Evolutionary conservation across 2,329 filamentous ascomycete genomes (phyloP).

Genomic region (Alternaria sp.): DNA sequence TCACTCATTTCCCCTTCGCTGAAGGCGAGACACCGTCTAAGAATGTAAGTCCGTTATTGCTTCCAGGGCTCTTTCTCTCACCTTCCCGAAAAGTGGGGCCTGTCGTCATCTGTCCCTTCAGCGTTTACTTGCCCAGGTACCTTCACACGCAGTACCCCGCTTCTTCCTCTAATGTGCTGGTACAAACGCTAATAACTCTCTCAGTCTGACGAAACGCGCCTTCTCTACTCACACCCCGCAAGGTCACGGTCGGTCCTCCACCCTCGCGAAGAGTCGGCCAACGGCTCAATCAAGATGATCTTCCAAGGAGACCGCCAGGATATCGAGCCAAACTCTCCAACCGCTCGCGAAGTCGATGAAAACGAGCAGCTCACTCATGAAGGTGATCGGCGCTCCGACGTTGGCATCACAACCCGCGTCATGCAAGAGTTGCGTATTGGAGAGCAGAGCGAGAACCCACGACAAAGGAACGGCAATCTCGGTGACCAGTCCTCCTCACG

Average conservation of each 20-base stretch:
- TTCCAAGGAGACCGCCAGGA: conserved; percentile 33
- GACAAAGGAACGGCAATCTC: neutral
- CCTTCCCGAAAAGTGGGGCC: conserved; percentile 7
- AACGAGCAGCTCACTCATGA: conserved; percentile 2
- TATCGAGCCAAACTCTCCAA: conserved; percentile 24
- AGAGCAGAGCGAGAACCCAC: conserved; percentile 3
- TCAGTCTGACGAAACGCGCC: conserved; percentile 33
- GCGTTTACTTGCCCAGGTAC: neutral
- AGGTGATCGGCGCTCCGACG: conserved; percentile 4
- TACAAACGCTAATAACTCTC: conserved; percentile 13
- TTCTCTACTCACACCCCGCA: conserved; percentile 28
- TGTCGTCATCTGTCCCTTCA: conserved; percentile 1
- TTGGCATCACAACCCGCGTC: conserved; percentile 17
- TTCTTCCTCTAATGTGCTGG: neutral
- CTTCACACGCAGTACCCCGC: conserved; percentile 11
- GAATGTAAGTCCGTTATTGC: conserved; percentile 38
- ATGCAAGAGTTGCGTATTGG: conserved; percentile 29
- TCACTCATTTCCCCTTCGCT: conserved; percentile 22
- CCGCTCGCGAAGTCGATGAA: conserved; percentile 10
- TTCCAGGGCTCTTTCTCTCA: conserved; percentile 17
- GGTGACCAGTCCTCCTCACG: conserved; percentile 30
- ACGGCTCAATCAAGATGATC: conserved; percentile 32
- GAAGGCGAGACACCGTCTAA: conserved; percentile 34
- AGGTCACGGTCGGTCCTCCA: conserved; percentile 7
- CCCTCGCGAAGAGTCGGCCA: conserved; percentile 17